Base-by-base conservation (phyloP, 129 eudicot genomes). In the Flaveria brownii region DNA sequence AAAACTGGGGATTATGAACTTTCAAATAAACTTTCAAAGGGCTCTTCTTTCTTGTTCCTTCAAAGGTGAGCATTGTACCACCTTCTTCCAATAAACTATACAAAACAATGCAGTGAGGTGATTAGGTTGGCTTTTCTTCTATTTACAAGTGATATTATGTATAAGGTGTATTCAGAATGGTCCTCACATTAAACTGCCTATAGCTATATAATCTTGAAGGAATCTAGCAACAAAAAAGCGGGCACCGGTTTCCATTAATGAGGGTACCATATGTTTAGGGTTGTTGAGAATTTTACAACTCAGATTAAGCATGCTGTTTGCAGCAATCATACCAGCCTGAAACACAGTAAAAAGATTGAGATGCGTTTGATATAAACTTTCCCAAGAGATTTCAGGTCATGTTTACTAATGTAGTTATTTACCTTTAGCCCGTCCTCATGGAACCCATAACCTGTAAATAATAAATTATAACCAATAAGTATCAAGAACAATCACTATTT, bases 361-460 rank as follows among this genome's bases (percentile, higher is more conserved):
- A 76, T n/a, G 41, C 11, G 6, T 10, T 25, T 45, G 25, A 43
- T 46, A 57, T 41, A 42, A 23, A 26, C 62, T 28, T 8, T 6
- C 28, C 18, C 11, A 28, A 25, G 20, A 62, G 49, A 47, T 43
- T 41, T 75, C 45, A 45, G 23, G 4, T 76, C 11, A 25, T 60
- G 61, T 17, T 1, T 33, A 17, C 26, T 49, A 25, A 54, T 25
- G 15, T 45, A 41, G 20, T 52, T 1, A 26, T 42, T 59, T 85
- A 87, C 98, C 99, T 95, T 91, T 52, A 95, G 78, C 66, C 97
- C 99, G 85, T 91, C 99, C 79, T 91, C 99, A 75, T 95, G 97
- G 73, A 91, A 95, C 20, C 99, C 99, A 71, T 91, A 91, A 78
- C 97, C 99, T 91, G 78, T 74, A 78, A 81, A 28, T 12, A 60